Base-by-base conservation (phyloP, 2,329 filamentous ascomycete species). In the Stagonosporopsis vannaccii region DNA sequence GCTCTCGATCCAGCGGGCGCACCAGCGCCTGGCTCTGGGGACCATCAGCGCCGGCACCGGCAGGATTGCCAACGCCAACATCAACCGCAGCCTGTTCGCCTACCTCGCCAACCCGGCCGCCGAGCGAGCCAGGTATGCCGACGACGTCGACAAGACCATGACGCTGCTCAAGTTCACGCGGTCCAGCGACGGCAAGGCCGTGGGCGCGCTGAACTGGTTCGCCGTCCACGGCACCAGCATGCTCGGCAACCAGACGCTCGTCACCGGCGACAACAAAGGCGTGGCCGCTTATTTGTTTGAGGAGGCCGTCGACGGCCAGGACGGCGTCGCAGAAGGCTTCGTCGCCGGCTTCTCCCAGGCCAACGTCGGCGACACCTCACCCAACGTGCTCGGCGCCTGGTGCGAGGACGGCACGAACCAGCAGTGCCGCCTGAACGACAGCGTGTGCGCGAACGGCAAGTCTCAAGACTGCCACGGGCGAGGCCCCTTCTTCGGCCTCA, bases 251-350 rank as follows among this genome's bases (percentile, higher is more conserved):
- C 97, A 97, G 77, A 97, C 92, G 0, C 82, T 97, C 13, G 86
- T 95, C 46, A 88, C 92, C 2, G 94, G 91, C n/a, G 94, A 98
- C 75, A 98, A 98, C 80, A 98, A 98, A 78, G 94, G 94, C 12
- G 91, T 97, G 6, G 93, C 94, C 2, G 90, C 93, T 0, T 90
- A 89, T 71, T 80, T 97, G 12, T 88, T 97, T 49, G 94, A 98
- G 73, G 84, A 89, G 62, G 87, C 85, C 47, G 82, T 89, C 44
- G 61, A 67, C 0, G 67, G 55, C 22, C 55, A 63, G 13, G 85
- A 85, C 25, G 72, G 69, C 54, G 65, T 69, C 17, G 86, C 87
- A 30, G 79, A 86, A 2, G 84, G 83, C 9, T 97, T 96, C 65
- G 90, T 97, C 1, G 92, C 93, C 2, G 94, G 92, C 4, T 98